These are phyloP conservation scores for Fusarium sp. DNA, from an alignment of 2,329 filamentous ascomycete genomes.

Conservation along the genomic window DNA sequence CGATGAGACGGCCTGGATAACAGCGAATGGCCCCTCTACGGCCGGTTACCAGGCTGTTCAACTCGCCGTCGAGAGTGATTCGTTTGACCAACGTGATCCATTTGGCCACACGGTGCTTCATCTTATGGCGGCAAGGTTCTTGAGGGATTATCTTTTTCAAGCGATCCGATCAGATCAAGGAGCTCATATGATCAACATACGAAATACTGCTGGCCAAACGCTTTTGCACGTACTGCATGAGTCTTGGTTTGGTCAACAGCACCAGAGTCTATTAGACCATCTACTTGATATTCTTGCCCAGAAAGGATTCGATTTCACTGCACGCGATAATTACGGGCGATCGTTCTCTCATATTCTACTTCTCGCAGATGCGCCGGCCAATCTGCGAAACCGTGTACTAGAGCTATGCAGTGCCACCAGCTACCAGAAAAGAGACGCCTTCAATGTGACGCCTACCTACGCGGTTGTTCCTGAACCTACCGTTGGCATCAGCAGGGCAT, in stretches of 20 bases:
- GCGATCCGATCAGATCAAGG: conserved; percentile 39
- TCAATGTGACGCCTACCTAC: conserved; percentile 50
- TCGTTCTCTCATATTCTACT: conserved; percentile 61
- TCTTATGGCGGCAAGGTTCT: conserved; percentile 55
- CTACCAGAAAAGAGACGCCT: conserved; percentile 61
- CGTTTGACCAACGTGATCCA: conserved; percentile 48
- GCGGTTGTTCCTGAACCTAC: conserved; percentile 8
- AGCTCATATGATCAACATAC: conserved; percentile 39
- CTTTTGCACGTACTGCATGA: conserved; percentile 59
- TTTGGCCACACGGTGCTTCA: conserved; percentile 63
- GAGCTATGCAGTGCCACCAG: conserved; percentile 48
- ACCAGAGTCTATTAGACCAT: conserved; percentile 38
- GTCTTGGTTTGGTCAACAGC: conserved; percentile 49
- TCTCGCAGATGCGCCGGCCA: conserved; percentile 46
- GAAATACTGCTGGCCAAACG: conserved; percentile 60
- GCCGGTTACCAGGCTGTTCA: conserved; percentile 32
- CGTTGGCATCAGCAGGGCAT: conserved; percentile 10
- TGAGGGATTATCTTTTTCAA: conserved; percentile 45
- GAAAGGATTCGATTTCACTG: conserved; percentile 49
- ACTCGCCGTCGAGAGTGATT: neutral
- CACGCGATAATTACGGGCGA: conserved; percentile 62
- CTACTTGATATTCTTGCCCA: conserved; percentile 42
- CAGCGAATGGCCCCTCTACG: conserved; percentile 38
- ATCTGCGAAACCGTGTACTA: conserved; percentile 45
- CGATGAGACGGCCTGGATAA: conserved; percentile 47